These are phyloP conservation scores for Volvariella surrecta DNA, from an alignment of 1,284 basidiomycete genomes.

Conservation along the genomic window DNA sequence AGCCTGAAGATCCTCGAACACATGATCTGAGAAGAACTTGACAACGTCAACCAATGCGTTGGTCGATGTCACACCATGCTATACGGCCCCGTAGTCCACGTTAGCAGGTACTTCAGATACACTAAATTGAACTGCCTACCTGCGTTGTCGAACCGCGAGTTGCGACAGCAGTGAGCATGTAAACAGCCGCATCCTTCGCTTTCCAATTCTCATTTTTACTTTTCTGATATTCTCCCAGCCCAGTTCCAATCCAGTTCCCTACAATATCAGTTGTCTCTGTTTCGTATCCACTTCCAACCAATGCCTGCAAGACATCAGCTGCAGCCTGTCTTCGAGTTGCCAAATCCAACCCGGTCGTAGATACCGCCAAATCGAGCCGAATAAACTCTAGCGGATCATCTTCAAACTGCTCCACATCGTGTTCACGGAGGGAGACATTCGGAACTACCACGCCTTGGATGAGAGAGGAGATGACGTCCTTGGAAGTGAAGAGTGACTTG, in stretches of 20 bases:
- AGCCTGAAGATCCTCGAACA: slow-evolving; percentile 84
- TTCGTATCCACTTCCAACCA: slow-evolving; percentile 77
- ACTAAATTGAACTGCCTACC: slow-evolving; percentile 30
- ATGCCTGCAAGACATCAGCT: slow-evolving; percentile 84
- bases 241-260: slow-evolving; percentile 73
- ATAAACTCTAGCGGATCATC: slow-evolving; percentile 97
- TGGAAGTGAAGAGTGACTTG: slow-evolving; percentile 60
- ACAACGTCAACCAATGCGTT: slow-evolving; percentile 93
- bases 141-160: slow-evolving; percentile 79
- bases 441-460: slow-evolving; percentile 90
- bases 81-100: slow-evolving; percentile 4
- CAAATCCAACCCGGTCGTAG: slow-evolving; percentile 34
- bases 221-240: slow-evolving; percentile 51
- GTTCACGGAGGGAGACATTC: slow-evolving; percentile 82
- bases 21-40: slow-evolving; percentile 90
- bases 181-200: slow-evolving; percentile 94
- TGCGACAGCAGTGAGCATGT: slow-evolving; percentile 87
- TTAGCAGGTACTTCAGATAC: background rate
- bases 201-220: slow-evolving; percentile 79
- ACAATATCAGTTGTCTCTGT: slow-evolving; percentile 81
- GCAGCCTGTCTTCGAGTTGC: slow-evolving; percentile 88
- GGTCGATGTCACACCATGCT: slow-evolving; percentile 90
- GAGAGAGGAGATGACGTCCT: slow-evolving; percentile 76
- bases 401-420: slow-evolving; percentile 95
- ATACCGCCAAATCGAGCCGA: slow-evolving; percentile 76